Evolutionary conservation across 192 early-diverging fungal genomes (phyloP), one percentile per base, ranked within the genome.

Genomic region (Thoreauomyces humboldtii): DNA sequence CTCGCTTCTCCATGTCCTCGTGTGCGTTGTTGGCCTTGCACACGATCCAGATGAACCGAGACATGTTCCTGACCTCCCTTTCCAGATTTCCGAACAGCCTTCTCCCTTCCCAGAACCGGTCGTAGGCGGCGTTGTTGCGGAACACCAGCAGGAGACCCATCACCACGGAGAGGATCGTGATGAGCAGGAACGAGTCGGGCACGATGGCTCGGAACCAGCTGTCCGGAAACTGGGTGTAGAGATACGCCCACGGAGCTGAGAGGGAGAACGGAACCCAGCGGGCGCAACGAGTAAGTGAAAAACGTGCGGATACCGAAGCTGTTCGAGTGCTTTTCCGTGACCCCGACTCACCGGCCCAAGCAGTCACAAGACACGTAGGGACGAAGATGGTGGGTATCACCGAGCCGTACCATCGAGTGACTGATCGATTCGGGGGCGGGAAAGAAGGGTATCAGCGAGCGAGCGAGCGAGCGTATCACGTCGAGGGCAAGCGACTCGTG

Each of bases 21-120:
- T 76, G 45, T 9, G 50, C 53, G 29, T 58, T 32, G 1, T 47
- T 48, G 31, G 68, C 48, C 19, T 34, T 29, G 14, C 78, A 63
- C 24, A 78, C 71, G 45, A 91, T 81, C 91, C 91, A 95, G 52
- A 91, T 79, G 45, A 81, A 69, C 47, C 95, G 88, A 1, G 92
- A 77, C 55, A 94, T 58, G 78, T 87, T 90, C 44, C 93, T 86
- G 48, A 91, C 75, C 24, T 79, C 72, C 28, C 81, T 77, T 31
- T 80, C 80, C 66, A 93, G 66, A 9, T 80, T 80, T 32, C 83
- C 82, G 90, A 92, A 95, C 22, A 87, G 69, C 62, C 87, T 78
- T 34, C 95, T 81, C 24, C 91, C 95, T 72, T 94, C 95, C 86
- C 85, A 94, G 77, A 85, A 66, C 7, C 64, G 64, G 25, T 69